Evolutionary conservation across 306 rosid genomes (phyloP).

Genomic region (Cyamopsis tetragonoloba): DNA sequence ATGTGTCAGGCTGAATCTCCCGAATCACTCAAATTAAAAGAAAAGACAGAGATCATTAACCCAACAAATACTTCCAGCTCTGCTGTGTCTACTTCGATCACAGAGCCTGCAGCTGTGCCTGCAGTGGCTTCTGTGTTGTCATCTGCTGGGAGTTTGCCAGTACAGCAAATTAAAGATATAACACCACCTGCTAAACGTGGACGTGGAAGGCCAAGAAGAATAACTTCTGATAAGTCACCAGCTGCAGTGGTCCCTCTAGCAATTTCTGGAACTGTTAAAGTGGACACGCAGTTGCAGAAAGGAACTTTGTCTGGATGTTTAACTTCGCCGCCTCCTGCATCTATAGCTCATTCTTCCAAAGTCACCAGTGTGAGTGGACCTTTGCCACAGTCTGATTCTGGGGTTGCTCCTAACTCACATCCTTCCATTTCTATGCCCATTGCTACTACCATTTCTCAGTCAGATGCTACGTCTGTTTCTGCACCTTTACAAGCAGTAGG

Average conservation of each 20-base stretch:
- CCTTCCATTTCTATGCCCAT: constrained; percentile 38
- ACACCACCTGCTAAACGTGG: constrained; percentile 92
- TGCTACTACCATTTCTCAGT: constrained; percentile 36
- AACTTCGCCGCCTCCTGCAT: constrained; percentile 39
- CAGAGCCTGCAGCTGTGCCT: constrained; percentile 40
- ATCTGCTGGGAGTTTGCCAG: constrained; percentile 44
- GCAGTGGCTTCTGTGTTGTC: constrained; percentile 35
- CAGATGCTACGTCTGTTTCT: constrained; percentile 35
- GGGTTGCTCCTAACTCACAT: constrained; percentile 39
- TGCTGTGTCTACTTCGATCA: constrained; percentile 34
- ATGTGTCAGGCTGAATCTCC: constrained; percentile 82
- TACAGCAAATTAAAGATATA: constrained; percentile 57
- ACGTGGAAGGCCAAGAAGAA: constrained; percentile 95
- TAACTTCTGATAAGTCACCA: constrained; percentile 46
- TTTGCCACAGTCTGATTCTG: constrained; percentile 28
- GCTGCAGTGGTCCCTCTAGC: constrained; percentile 37
- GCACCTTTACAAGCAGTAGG: constrained; percentile 56
- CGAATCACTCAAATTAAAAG: constrained; percentile 68
- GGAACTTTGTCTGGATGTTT: constrained; percentile 40
- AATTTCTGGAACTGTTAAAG: constrained; percentile 45
- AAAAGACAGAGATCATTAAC: constrained; percentile 31
- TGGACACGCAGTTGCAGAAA: constrained; percentile 41
- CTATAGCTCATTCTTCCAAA: constrained; percentile 37
- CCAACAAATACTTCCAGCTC: constrained; percentile 40
- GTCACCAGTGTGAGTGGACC: constrained; percentile 35